phyloP scores from a whole-genome alignment of 192 early-diverging fungal species.

The Radiomyces spectabilis region DNA sequence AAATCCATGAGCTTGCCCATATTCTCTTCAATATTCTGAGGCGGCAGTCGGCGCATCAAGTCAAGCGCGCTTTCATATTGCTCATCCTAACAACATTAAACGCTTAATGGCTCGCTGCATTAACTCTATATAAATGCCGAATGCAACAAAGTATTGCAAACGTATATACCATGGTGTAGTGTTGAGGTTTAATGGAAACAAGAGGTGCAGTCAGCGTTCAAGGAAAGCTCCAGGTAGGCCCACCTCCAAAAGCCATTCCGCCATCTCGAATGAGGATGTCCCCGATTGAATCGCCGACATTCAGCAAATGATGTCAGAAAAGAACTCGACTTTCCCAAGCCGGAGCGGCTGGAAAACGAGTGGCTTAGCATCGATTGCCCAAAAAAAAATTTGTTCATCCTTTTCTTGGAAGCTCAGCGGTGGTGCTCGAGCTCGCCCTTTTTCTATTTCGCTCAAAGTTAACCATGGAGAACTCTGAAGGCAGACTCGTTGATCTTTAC shows the following conservation, averaged over 20 bases:
- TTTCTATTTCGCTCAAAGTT: slow-evolving; percentile 16
- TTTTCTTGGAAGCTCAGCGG: neutral
- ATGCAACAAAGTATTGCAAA: too few species aligned
- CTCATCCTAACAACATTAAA: slow-evolving; percentile 8
- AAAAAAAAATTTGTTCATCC: neutral
- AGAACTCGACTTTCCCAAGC: neutral
- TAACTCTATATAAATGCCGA: neutral
- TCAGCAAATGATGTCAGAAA: neutral
- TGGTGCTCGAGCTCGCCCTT: neutral
- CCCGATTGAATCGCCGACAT: neutral
- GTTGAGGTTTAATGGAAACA: too few species aligned
- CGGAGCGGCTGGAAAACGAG: neutral
- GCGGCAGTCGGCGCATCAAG: slow-evolving; percentile 94
- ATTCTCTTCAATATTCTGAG: slow-evolving; percentile 85
- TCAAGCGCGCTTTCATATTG: slow-evolving; percentile 85
- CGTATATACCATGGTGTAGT: too few species aligned
- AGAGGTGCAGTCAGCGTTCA: neutral
- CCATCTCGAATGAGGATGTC: neutral
- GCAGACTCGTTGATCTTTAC: slow-evolving; percentile 75
- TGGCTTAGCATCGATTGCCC: neutral
- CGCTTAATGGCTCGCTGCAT: neutral
- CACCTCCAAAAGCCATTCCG: neutral
- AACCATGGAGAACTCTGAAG: slow-evolving; percentile 44
- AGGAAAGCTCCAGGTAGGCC: neutral
- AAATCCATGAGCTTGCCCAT: slow-evolving; percentile 75